Conservation (phyloP, 441 rosid genomes). For the Viola pubescens region DNA sequence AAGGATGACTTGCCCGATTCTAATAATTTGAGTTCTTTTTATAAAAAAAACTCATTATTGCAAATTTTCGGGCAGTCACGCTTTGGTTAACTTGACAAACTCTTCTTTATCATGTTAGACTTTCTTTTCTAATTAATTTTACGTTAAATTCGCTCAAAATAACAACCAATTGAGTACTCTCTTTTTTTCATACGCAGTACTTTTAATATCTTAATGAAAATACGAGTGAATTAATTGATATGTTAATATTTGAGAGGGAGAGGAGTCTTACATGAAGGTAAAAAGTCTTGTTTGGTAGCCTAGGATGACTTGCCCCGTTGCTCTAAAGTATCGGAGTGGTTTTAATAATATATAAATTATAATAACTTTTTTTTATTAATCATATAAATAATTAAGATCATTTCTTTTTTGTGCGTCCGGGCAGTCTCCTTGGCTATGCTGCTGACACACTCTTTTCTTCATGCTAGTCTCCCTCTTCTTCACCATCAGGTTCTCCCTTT, state of each 20-base stretch:
- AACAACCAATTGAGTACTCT: no score
- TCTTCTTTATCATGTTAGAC: slow-evolving; percentile 13
- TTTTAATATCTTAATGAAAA: background rate
- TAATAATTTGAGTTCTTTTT: background rate
- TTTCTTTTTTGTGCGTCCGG: background rate
- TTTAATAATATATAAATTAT: background rate
- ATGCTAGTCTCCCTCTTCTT: no score
- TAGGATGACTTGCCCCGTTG: slow-evolving; percentile 22
- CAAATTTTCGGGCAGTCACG: slow-evolving; percentile 14
- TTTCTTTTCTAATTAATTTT: background rate
- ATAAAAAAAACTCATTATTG: background rate
- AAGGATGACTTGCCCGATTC: slow-evolving; percentile 21
- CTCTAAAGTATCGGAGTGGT: background rate
- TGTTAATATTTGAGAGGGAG: background rate
- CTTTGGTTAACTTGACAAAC: slow-evolving; percentile 15
- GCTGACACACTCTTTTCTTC: no score
- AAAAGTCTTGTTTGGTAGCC: slow-evolving; percentile 19
- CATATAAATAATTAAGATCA: no score
- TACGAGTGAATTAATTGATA: background rate
- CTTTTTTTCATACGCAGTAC: no score
- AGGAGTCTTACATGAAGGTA: slow-evolving; percentile 14
- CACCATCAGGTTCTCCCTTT: no score
- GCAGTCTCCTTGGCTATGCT: slow-evolving; percentile 9
- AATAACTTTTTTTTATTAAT: no score
- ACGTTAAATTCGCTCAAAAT: background rate